Conservation (phyloP, 2,329 filamentous ascomycete species). For the Aureobasidium namibiae region DNA sequence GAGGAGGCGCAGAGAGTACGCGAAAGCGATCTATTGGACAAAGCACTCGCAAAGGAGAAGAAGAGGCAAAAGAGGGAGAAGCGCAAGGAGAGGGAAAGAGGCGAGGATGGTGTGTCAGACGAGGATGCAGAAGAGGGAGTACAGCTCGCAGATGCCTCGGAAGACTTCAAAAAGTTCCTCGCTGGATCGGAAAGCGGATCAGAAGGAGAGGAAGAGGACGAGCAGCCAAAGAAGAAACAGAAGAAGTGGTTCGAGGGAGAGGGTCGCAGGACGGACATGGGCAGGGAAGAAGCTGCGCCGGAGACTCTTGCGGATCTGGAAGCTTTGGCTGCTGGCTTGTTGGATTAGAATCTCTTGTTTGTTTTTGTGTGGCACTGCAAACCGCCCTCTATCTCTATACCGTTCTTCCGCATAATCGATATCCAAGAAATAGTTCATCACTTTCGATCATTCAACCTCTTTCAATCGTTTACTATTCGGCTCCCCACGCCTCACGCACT, state of each 20-base stretch:
- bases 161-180: slow-evolving; percentile 16
- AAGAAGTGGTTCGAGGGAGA: slow-evolving; percentile 73
- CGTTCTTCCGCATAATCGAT: no score
- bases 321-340: slow-evolving; percentile 63
- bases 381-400: not conserved
- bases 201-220: slow-evolving; percentile 32
- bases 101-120: slow-evolving; percentile 17
- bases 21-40: slow-evolving; percentile 73
- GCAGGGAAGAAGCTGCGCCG: slow-evolving; percentile 55
- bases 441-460: no score
- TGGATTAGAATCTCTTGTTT: slow-evolving; percentile 28
- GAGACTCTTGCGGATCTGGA: slow-evolving; percentile 75
- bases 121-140: slow-evolving; percentile 22
- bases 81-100: slow-evolving; percentile 56
- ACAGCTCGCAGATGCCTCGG: not conserved
- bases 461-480: no score
- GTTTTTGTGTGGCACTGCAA: not conserved
- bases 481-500: no score
- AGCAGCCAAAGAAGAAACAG: slow-evolving; percentile 51
- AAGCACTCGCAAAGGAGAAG: slow-evolving; percentile 70
- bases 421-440: no score
- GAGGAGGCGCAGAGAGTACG: slow-evolving; percentile 63
- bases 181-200: slow-evolving; percentile 25
- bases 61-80: slow-evolving; percentile 67
- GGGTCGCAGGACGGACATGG: slow-evolving; percentile 38